Evolutionary conservation across 345 rosid species (phyloP).

Genomic region (Excoecaria agallocha): DNA sequence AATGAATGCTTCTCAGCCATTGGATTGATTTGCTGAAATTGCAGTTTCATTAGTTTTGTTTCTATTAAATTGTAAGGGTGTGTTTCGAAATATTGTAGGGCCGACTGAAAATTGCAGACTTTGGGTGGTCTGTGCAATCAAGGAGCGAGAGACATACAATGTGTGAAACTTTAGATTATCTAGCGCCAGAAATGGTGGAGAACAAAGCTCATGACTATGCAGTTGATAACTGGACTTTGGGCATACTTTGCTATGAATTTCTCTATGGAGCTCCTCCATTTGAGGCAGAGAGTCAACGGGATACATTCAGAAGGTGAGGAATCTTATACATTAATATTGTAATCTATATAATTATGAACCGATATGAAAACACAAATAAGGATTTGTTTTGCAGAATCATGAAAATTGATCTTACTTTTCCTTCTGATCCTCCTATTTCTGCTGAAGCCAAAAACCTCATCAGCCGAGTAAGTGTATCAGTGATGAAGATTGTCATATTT

Average conservation of each 20-base stretch:
- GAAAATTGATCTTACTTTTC: conserved; percentile 78
- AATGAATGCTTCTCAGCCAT: not conserved
- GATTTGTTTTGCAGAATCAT: conserved; percentile 26
- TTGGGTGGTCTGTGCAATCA: conserved; percentile 99
- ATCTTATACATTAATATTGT: not conserved
- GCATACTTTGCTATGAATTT: conserved; percentile 89
- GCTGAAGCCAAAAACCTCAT: conserved; percentile 73
- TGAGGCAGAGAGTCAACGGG: conserved; percentile 78
- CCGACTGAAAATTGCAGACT: conserved; percentile 85
- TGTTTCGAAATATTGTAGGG: conserved; percentile 47
- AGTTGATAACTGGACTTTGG: conserved; percentile 96
- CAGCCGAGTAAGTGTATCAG: conserved; percentile 39
- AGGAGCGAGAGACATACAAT: conserved; percentile 79
- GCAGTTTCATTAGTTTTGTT: not conserved
- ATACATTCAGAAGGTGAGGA: conserved; percentile 73
- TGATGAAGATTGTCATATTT: not conserved
- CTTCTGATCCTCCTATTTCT: conserved; percentile 56
- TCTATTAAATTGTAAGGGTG: too few relatives aligned
- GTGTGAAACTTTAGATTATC: conserved; percentile 95
- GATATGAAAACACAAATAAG: conserved; percentile 1
- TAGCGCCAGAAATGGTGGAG: conserved; percentile 98
- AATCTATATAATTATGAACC: not conserved
- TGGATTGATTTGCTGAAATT: not conserved
- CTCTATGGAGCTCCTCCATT: conserved; percentile 91
- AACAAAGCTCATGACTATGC: conserved; percentile 81